A percentile compares a stretch with the other conserved stretches of the same genome.
Conservation (phyloP, 495 filamentous ascomycete species). For the Lichina pygmaea region DNA sequence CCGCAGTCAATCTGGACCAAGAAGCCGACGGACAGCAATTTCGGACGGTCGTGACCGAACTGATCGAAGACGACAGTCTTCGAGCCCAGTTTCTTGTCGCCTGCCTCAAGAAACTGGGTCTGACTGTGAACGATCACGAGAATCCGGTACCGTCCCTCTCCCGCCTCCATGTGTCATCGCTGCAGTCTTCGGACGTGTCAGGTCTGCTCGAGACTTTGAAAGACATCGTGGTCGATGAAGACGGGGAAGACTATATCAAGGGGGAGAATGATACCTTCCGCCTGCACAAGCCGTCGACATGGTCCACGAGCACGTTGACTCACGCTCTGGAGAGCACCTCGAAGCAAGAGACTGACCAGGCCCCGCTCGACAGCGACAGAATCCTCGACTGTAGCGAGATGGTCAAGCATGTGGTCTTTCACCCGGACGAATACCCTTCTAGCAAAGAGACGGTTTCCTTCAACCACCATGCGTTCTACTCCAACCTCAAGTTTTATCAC, state of each 20-base stretch:
- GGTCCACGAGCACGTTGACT: constrained; percentile 28
- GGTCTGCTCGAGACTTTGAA: constrained; percentile 38
- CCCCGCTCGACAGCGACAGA: constrained; percentile 16
- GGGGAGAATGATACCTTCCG: constrained; percentile 71
- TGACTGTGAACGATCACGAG: constrained; percentile 43
- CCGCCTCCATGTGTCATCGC: constrained; percentile 55
- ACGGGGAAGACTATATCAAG: constrained; percentile 47
- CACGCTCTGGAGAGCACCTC: constrained; percentile 17
- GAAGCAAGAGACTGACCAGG: constrained; percentile 11
- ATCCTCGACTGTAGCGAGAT: constrained; percentile 52
- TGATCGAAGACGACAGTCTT: constrained; percentile 41
- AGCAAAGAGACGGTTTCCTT: constrained; percentile 66
- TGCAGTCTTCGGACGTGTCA: constrained; percentile 31
- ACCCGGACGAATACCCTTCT: constrained; percentile 41
- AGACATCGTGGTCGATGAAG: constrained; percentile 34
- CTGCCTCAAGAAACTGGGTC: constrained; percentile 56
- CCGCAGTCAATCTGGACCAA: constrained; percentile 44
- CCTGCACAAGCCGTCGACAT: constrained; percentile 34
- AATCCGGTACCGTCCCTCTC: constrained; percentile 58
- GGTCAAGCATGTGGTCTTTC: constrained; percentile 41
- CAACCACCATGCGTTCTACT: constrained; percentile 57
- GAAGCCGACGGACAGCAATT: constrained; percentile 36
- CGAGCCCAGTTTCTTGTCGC: constrained; percentile 57
- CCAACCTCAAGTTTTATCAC: constrained; percentile 41
- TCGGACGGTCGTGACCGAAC: constrained; percentile 32